These are phyloP conservation scores for Blastobotrys attinorum DNA, from an alignment of 805 yeast species.

Conservation along the genomic window DNA sequence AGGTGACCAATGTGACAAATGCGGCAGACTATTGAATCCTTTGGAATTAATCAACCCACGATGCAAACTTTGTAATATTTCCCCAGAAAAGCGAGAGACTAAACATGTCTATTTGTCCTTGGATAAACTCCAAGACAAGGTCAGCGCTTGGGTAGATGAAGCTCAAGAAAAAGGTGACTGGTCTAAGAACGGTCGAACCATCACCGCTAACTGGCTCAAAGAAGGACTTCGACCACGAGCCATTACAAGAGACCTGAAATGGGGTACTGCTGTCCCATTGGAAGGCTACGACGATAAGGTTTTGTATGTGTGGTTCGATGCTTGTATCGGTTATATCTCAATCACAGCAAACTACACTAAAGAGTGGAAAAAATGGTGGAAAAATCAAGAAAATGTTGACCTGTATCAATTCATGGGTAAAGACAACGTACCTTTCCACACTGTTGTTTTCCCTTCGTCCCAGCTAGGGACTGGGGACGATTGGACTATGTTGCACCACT, in stretches of 20 bases:
- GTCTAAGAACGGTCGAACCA: conserved; percentile 86
- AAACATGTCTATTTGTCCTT: conserved; percentile 79
- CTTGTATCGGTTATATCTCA: conserved; percentile 92
- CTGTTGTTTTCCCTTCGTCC: conserved; percentile 94
- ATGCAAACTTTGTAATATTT: conserved; percentile 81
- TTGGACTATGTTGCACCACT: conserved; percentile 88
- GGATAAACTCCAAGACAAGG: conserved; percentile 73
- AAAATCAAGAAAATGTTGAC: conserved; percentile 77
- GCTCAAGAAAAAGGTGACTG: conserved; percentile 71
- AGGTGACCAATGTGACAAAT: conserved; percentile 98
- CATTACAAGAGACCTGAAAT: conserved; percentile 90
- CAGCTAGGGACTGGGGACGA: conserved; percentile 78
- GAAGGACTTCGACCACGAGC: conserved; percentile 92
- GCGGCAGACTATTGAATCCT: conserved; percentile 86
- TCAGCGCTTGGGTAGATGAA: conserved; percentile 62
- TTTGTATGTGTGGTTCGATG: conserved; percentile 98
- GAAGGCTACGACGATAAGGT: conserved; percentile 83
- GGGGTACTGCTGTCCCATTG: conserved; percentile 99
- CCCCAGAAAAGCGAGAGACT: conserved; percentile 74
- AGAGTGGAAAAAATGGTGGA: conserved; percentile 92
- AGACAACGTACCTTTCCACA: conserved; percentile 98
- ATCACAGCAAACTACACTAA: conserved; percentile 88
- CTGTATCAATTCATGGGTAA: conserved; percentile 98
- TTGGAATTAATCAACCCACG: conserved; percentile 91
- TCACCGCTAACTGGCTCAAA: conserved; percentile 88